A percentile compares a stretch with the other conserved stretches of the same genome.
These are phyloP conservation scores for Globisporangium rhizosaccharum DNA, from an alignment of 352 stramenopile species.

Conservation along the genomic window DNA sequence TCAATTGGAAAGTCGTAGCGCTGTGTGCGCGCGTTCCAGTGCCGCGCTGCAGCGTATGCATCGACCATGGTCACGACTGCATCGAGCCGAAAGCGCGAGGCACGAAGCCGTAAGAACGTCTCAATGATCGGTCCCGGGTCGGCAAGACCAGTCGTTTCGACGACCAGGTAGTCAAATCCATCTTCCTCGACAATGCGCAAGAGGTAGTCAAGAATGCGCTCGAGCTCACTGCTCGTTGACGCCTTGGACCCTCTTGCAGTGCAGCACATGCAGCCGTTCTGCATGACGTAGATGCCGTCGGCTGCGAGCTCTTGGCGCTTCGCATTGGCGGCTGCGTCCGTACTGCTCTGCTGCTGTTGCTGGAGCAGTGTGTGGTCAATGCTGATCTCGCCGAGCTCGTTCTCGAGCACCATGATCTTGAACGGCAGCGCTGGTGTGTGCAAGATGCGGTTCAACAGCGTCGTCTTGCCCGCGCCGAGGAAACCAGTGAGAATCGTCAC, in stretches of 20 bases:
- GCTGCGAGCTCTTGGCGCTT: conserved; percentile 15
- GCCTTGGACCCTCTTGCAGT: conserved; percentile 89
- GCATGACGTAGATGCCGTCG: conserved; percentile 94
- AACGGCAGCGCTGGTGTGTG: conserved; percentile 76
- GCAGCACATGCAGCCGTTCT: conserved; percentile 98
- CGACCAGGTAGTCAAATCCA: conserved; percentile 95
- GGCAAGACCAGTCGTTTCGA: conserved; percentile 96
- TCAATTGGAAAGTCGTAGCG: conserved; percentile 47
- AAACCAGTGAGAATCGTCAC: conserved; percentile 95
- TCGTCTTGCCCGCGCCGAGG: conserved; percentile 94
- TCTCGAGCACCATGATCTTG: conserved; percentile 96
- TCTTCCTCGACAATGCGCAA: conserved; percentile 52
- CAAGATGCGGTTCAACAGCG: conserved; percentile 95
- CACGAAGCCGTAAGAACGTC: conserved; percentile 91
- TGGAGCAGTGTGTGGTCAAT: conserved; percentile 60
- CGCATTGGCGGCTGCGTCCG: background rate
- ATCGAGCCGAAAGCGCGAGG: conserved; percentile 92
- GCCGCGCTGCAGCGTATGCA: conserved; percentile 54
- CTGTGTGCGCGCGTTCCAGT: conserved; percentile 21
- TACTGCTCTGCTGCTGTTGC: conserved; percentile 1
- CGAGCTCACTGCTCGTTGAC: conserved; percentile 83
- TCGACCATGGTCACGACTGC: conserved; percentile 95
- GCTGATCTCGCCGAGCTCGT: conserved; percentile 60
- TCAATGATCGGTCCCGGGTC: conserved; percentile 97
- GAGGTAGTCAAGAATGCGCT: conserved; percentile 90